phyloP scores from a whole-genome alignment of 2,329 filamentous ascomycete species.

The Dothistroma septosporum region DNA sequence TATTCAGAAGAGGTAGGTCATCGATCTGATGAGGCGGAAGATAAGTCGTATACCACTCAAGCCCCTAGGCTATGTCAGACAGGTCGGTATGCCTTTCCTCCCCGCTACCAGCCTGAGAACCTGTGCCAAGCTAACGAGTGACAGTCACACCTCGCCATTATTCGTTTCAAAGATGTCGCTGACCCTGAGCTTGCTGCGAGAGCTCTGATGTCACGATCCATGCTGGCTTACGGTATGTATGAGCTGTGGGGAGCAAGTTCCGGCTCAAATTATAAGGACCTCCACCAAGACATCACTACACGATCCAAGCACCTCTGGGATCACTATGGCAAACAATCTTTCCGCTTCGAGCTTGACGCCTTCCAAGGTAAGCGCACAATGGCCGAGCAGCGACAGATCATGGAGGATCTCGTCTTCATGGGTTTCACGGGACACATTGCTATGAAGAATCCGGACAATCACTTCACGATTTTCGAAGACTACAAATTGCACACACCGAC shows the following conservation, averaged over 20 bases:
- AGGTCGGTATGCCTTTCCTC: neutral
- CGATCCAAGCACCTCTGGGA: constrained; percentile 63
- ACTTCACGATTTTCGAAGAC: constrained; percentile 79
- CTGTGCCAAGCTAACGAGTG: neutral
- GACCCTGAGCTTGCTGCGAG: constrained; percentile 50
- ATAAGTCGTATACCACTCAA: neutral
- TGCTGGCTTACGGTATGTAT: constrained; percentile 78
- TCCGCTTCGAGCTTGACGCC: constrained; percentile 81
- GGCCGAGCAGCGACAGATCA: constrained; percentile 64
- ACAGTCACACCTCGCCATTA: constrained; percentile 81
- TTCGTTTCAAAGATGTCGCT: constrained; percentile 50
- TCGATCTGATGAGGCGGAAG: constrained; percentile 8
- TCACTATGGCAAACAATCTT: constrained; percentile 61
- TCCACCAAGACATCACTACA: constrained; percentile 62
- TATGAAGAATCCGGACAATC: constrained; percentile 68
- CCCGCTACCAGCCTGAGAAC: neutral
- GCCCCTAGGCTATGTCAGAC: neutral
- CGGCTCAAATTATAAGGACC: constrained; percentile 53
- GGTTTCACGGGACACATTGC: constrained; percentile 72
- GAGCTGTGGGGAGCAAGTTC: constrained; percentile 79
- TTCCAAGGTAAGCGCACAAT: constrained; percentile 69
- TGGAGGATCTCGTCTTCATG: constrained; percentile 77
- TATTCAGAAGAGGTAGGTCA: constrained; percentile 68
- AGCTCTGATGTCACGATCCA: constrained; percentile 67
- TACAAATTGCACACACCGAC: constrained; percentile 57